A percentile compares a stretch with the other conserved stretches of the same genome.
phyloP scores from a whole-genome alignment of 1,284 basidiomycete genomes.

The Ustilago xerochloae region DNA sequence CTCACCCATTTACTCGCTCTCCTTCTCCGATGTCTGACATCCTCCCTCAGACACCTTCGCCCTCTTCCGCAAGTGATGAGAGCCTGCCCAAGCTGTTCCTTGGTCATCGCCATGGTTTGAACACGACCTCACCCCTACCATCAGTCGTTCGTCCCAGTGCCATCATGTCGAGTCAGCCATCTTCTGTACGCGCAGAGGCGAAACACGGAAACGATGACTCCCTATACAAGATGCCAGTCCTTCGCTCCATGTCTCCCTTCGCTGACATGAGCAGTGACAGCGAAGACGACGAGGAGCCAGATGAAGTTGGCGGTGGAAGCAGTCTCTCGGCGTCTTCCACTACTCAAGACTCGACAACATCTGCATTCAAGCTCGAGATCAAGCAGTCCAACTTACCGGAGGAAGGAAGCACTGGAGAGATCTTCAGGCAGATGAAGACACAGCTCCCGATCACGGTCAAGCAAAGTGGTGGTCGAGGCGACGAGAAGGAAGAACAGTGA shows the following conservation, averaged over 20 bases:
- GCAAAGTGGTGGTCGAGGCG: not conserved
- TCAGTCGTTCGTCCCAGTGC: not conserved
- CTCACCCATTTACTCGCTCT: conserved; percentile 10
- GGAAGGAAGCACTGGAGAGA: conserved; percentile 43
- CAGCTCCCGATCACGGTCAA: conserved; percentile 13
- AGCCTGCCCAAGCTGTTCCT: conserved; percentile 15
- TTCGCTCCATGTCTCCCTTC: conserved; percentile 38
- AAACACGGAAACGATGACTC: conserved; percentile 1
- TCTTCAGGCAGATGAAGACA: conserved; percentile 22
- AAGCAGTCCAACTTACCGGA: not conserved
- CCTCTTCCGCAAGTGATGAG: conserved; percentile 11
- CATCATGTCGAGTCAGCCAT: not conserved
- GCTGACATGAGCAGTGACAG: conserved; percentile 45
- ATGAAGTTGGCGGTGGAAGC: not conserved
- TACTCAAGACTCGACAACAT: not conserved
- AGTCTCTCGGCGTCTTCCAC: not conserved
- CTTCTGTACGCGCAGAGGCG: not conserved
- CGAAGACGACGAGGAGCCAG: conserved; percentile 18
- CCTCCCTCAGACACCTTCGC: conserved; percentile 14
- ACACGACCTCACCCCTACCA: conserved; percentile 6
- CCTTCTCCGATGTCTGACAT: conserved; percentile 5
- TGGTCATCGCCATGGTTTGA: conserved; percentile 14
- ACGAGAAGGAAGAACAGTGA: conserved; percentile 1
- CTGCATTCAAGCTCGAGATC: not conserved
- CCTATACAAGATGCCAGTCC: conserved; percentile 44